phyloP scores from a whole-genome alignment of 139 green algal species.

The Eudorina sp. region DNA sequence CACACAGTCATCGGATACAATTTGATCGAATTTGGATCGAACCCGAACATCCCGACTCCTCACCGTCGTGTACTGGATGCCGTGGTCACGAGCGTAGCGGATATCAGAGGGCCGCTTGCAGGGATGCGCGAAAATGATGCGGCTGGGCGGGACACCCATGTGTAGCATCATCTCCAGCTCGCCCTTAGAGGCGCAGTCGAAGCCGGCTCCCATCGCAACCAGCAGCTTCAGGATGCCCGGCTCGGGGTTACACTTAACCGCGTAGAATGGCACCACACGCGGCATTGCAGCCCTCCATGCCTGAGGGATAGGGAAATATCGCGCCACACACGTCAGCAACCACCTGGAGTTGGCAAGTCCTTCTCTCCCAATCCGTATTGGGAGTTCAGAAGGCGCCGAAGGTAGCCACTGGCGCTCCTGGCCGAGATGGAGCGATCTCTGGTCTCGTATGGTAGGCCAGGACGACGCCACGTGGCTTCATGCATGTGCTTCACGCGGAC shows the following conservation, averaged over 20 bases:
- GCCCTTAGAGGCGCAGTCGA: constrained; percentile 94
- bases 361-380: constrained; percentile 29
- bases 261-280: constrained; percentile 93
- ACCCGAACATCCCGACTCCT: background rate
- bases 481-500: constrained; percentile 36
- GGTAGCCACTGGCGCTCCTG: constrained; percentile 53
- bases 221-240: constrained; percentile 86
- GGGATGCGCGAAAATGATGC: constrained; percentile 96
- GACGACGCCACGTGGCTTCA: constrained; percentile 49
- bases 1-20: too few species aligned
- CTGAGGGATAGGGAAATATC: constrained; percentile 4
- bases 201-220: constrained; percentile 89
- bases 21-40: background rate
- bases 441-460: constrained; percentile 36
- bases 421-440: constrained; percentile 46
- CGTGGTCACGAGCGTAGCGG: constrained; percentile 62
- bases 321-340: constrained; percentile 44
- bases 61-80: constrained; percentile 85
- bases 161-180: constrained; percentile 89
- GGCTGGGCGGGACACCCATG: constrained; percentile 80
- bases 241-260: constrained; percentile 97
- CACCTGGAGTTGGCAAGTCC: constrained; percentile 61
- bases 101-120: constrained; percentile 95
- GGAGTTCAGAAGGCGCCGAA: constrained; percentile 37
- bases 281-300: constrained; percentile 89